phyloP scores from a whole-genome alignment of 352 stramenopile genomes.

The Pythium pectinolyticum region DNA sequence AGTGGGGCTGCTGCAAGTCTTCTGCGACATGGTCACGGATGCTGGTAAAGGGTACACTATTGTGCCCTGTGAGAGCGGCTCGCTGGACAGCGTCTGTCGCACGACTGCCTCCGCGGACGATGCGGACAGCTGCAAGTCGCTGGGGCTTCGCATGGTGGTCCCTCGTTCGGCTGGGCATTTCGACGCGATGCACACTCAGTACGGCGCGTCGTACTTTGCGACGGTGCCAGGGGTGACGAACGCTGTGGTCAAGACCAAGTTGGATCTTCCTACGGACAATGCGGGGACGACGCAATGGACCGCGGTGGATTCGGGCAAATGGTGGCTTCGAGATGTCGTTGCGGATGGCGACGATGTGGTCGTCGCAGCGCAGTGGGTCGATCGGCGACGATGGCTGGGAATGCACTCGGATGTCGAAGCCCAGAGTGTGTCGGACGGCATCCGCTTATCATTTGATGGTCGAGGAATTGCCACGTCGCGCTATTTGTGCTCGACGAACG shows the following conservation, averaged over 20 bases:
- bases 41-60: constrained; percentile 54
- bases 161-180: constrained; percentile 54
- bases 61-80: constrained; percentile 43
- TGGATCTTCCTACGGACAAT: constrained; percentile 48
- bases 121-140: constrained; percentile 47
- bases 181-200: constrained; percentile 40
- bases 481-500: constrained; percentile 68
- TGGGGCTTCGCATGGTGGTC: constrained; percentile 53
- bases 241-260: constrained; percentile 30
- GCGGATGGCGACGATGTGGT: constrained; percentile 35
- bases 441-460: constrained; percentile 45
- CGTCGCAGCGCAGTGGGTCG: constrained; percentile 20
- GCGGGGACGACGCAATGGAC: constrained; percentile 45
- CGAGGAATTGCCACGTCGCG: constrained; percentile 42
- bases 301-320: constrained; percentile 51
- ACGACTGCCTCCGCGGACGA: constrained; percentile 38
- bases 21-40: constrained; percentile 57
- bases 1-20: constrained; percentile 38
- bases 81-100: constrained; percentile 35
- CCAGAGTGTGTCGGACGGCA: constrained; percentile 43
- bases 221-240: constrained; percentile 56
- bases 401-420: constrained; percentile 48
- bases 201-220: constrained; percentile 51
- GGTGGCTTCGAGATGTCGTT: constrained; percentile 57
- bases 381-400: constrained; percentile 47